Percentiles rank a stretch among this genome's conserved stretches.
Conservation (phyloP, 495 filamentous ascomycete species). For the Barbatosphaeria neglecta region DNA sequence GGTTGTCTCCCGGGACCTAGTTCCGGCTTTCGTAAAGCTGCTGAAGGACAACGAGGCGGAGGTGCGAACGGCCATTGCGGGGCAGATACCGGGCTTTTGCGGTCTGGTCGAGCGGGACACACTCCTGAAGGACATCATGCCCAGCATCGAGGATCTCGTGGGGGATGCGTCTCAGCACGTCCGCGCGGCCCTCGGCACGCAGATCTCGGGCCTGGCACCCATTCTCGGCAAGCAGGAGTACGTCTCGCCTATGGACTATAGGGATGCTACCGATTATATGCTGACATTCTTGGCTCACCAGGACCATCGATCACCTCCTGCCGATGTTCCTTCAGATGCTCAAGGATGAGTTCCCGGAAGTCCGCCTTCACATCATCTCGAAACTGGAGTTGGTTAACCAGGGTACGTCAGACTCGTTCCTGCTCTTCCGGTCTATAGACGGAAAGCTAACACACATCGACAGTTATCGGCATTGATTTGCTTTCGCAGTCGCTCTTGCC, state of each 20-base stretch:
- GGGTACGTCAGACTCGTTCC: conserved; percentile 37
- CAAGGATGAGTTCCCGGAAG: conserved; percentile 97
- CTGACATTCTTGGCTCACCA: conserved; percentile 22
- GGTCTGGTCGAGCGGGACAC: conserved; percentile 72
- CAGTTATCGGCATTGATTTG: conserved; percentile 93
- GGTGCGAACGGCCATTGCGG: conserved; percentile 91
- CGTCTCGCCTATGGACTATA: conserved; percentile 26
- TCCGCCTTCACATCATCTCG: conserved; percentile 95
- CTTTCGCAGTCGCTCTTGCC: conserved; percentile 93
- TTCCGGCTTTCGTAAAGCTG: conserved; percentile 93
- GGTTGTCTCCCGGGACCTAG: conserved; percentile 84
- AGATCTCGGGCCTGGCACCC: conserved; percentile 92
- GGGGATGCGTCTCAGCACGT: conserved; percentile 95
- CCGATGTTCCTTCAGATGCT: conserved; percentile 99
- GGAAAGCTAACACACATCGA: conserved; percentile 7
- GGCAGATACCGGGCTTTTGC: conserved; percentile 97
- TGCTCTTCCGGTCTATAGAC: neutral
- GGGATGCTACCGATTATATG: conserved; percentile 12
- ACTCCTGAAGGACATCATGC: conserved; percentile 93
- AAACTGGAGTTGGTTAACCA: conserved; percentile 97
- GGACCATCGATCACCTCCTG: conserved; percentile 89
- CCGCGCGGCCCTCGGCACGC: conserved; percentile 85
- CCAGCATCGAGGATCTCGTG: conserved; percentile 87
- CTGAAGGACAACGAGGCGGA: conserved; percentile 96
- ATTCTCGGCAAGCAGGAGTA: conserved; percentile 98